Evolutionary conservation across 495 filamentous ascomycete genomes (phyloP).

Genomic region (Penicillium simplicissimum): DNA sequence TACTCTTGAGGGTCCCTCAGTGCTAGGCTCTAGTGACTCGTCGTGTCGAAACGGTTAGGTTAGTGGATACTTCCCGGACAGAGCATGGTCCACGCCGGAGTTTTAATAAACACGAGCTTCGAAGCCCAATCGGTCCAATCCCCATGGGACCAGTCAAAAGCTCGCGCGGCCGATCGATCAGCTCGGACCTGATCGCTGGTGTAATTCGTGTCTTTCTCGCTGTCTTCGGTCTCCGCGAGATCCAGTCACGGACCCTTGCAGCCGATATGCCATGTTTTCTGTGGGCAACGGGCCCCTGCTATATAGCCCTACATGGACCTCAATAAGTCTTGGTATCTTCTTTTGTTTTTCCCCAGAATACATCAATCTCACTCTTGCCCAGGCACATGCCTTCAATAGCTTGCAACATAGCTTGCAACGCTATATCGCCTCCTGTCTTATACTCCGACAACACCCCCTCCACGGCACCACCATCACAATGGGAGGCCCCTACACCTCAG

Average conservation of each 20-base stretch:
- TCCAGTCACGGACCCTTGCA: constrained; percentile 1
- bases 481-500: constrained; percentile 43
- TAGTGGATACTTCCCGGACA: neutral
- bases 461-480: constrained; percentile 7
- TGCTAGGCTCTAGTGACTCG: no score
- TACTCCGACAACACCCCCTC: no score
- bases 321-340: neutral
- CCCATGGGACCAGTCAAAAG: neutral
- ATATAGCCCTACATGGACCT: neutral
- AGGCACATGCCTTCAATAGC: neutral
- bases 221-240: neutral
- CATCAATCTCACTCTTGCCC: neutral
- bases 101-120: neutral
- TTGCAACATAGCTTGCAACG: neutral
- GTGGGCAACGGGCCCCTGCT: neutral
- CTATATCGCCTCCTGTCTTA: neutral
- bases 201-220: neutral
- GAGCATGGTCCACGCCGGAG: neutral
- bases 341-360: neutral
- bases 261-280: neutral
- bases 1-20: neutral
- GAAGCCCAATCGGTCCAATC: neutral
- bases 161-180: neutral
- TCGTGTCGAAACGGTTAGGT: neutral
- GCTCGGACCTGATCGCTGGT: neutral